phyloP scores from a whole-genome alignment of 176 grass and related monocot genomes.

The Tillandsia fasciculata region DNA sequence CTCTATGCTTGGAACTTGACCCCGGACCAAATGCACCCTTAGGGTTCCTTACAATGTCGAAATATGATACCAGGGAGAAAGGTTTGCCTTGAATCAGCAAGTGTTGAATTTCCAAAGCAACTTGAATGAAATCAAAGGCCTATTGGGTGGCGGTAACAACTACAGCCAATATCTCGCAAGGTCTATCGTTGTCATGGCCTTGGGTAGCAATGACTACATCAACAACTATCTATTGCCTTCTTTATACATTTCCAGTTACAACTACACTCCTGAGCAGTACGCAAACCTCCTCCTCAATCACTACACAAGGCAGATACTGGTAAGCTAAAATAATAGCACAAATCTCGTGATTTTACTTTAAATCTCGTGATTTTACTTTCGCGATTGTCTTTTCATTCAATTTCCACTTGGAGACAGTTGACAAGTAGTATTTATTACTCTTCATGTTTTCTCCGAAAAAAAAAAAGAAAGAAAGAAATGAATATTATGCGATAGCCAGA shows the following conservation, averaged over 20 bases:
- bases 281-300: constrained; percentile 35
- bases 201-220: constrained; percentile 45
- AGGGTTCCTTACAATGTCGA: neutral
- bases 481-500: no score
- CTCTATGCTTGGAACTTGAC: no score
- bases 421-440: no score
- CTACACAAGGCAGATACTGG: constrained; percentile 31
- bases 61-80: constrained; percentile 27
- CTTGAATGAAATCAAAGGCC: constrained; percentile 18
- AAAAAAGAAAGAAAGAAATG: no score
- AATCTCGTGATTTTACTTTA: neutral
- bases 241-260: constrained; percentile 25
- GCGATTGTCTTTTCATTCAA: neutral
- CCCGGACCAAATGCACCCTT: no score
- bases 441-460: no score
- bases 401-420: no score
- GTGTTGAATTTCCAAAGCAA: constrained; percentile 34
- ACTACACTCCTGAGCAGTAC: constrained; percentile 24
- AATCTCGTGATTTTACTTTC: no score
- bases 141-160: constrained; percentile 9
- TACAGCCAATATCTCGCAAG: constrained; percentile 18
- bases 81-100: constrained; percentile 36
- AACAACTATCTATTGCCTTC: constrained; percentile 35
- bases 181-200: constrained; percentile 32
- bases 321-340: neutral